phyloP scores from a whole-genome alignment of 768 basidiomycete genomes.

The Lepiota venenata region DNA sequence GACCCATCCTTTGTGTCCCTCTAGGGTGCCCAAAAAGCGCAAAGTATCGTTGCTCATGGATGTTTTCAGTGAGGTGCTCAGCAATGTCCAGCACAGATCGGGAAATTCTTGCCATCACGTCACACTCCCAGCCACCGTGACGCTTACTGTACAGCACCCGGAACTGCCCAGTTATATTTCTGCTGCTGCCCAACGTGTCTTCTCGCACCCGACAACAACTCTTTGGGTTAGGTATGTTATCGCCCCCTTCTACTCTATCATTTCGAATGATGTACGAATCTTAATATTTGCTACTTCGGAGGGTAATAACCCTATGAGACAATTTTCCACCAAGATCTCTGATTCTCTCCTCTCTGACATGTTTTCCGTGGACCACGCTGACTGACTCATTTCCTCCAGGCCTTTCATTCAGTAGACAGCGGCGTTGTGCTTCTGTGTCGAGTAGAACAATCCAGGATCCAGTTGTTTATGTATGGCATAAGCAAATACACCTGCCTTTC shows the following conservation, averaged over 20 bases:
- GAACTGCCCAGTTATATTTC: constrained; percentile 19
- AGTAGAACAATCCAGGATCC: not conserved
- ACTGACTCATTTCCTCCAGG: not conserved
- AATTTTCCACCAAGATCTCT: constrained; percentile 80
- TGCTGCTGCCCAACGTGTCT: constrained; percentile 17
- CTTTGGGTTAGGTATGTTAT: not conserved
- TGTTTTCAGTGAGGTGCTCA: constrained; percentile 27
- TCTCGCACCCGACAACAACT: not conserved
- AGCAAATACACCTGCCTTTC: not conserved
- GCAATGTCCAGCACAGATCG: constrained; percentile 29
- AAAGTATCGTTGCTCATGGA: constrained; percentile 83
- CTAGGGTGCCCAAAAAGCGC: constrained; percentile 87
- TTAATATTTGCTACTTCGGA: constrained; percentile 93
- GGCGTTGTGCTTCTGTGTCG: too few species aligned
- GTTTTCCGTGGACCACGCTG: not conserved
- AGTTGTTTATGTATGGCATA: not conserved
- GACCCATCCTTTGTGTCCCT: constrained; percentile 96
- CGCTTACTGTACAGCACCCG: constrained; percentile 54
- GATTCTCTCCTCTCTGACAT: constrained; percentile 31
- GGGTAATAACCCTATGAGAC: constrained; percentile 63
- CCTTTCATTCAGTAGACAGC: not conserved
- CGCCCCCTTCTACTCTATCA: not conserved
- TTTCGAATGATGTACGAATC: constrained; percentile 32
- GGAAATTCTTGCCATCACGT: constrained; percentile 22
- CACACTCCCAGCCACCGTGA: constrained; percentile 62